Base-by-base conservation (phyloP, 2,329 filamentous ascomycete species). In the Camillea tinctor region DNA sequence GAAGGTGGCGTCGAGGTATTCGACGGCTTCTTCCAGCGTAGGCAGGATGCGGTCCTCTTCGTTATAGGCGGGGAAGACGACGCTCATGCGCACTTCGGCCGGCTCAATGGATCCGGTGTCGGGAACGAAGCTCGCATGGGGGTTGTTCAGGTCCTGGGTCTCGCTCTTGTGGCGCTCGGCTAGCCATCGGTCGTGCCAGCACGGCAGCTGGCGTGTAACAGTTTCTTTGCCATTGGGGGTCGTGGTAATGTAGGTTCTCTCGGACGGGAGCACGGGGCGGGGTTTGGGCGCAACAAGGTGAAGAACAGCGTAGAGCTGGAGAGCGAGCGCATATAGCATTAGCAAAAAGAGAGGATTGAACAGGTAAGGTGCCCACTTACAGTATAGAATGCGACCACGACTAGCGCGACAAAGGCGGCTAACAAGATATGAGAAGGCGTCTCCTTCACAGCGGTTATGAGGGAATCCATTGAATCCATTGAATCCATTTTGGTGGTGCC, bases 31-130 rank as follows among this genome's bases (percentile, higher is more conserved):
- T 71, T 96, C 88, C 13, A 99, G 82, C 78, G 97, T 97, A 11
- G 88, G 89, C 13, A 87, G 82, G 52, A 99, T 83, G 26, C 95
- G 88, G 60, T 90, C 83, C 73, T 94, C 89, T 72, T 99, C 95
- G 68, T 99, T 99, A 82, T 93, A 99, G 9, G 95, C 95, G 0
- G 95, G 95, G 50, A 99, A 89, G 0, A 99, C 92, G 7, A 98
- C 88, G 57, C 91, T 95, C 80, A 99, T 87, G 73, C 90, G 90
- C n/a, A 97, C 77, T 63, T 93, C 88, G 15, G 93, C 85, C 1
- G 88, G 83, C 64, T 93, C 89, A 57, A 96, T 89, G 51, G 80
- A 76, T 66, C 85, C 82, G 17, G 81, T 75, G 64, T 86, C 80
- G 48, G 75, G 74, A 3, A 75, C 71, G 51, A 75, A 74, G 64